Conservation (phyloP, 2,329 filamentous ascomycete genomes). For the Stromatinia cepivora region DNA sequence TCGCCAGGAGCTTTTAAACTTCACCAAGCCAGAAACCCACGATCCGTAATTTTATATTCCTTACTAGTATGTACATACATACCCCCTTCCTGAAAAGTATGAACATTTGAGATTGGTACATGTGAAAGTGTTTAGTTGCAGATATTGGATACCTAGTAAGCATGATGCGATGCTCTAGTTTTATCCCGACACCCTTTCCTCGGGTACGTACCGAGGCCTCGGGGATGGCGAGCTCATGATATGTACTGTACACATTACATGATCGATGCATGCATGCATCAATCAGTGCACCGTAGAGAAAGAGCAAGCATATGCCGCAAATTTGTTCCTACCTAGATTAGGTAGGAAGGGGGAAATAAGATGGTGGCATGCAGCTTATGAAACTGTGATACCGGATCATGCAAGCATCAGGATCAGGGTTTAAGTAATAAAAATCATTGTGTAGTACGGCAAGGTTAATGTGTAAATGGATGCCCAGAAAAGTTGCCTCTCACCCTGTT, state of each 20-base stretch:
- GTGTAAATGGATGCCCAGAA: conserved; percentile 1
- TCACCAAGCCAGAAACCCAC: background rate
- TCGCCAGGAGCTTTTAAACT: background rate
- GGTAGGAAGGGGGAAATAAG: conserved; percentile 1
- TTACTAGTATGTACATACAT: background rate
- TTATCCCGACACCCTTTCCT: conserved; percentile 19
- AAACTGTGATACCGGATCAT: conserved; percentile 17
- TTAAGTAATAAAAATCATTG: background rate
- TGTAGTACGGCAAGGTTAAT: background rate
- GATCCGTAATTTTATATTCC: background rate
- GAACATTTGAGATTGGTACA: background rate
- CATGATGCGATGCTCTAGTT: conserved; percentile 5
- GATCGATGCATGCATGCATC: conserved; percentile 18
- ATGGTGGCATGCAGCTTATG: conserved; percentile 15
- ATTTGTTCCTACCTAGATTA: background rate
- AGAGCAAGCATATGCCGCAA: background rate
- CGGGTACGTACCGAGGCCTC: conserved; percentile 22
- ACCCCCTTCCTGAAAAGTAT: conserved; percentile 9
- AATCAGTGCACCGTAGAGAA: background rate
- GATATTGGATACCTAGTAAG: conserved; percentile 6
- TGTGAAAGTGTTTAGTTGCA: background rate
- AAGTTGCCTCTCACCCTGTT: background rate
- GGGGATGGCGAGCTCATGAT: conserved; percentile 10
- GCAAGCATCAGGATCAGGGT: conserved; percentile 20
- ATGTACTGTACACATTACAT: conserved; percentile 10